Conservation (phyloP, 2,329 filamentous ascomycete species). For the Alternaria ethzedia region DNA sequence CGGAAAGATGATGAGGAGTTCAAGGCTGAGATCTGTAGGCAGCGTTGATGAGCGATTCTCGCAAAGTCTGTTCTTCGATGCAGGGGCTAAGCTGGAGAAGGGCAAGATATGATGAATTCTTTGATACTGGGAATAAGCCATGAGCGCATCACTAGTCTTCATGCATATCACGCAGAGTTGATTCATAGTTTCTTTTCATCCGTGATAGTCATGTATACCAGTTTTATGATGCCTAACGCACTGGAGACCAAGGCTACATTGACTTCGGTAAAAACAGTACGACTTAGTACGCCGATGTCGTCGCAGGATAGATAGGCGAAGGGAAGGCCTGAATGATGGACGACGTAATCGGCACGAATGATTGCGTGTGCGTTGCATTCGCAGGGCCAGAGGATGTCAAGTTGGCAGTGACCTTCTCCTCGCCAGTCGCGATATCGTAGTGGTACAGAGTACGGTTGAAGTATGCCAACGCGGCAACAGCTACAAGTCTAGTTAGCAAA, state of each 20-base stretch:
- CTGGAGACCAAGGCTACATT: not conserved
- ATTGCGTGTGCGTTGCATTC: constrained; percentile 50
- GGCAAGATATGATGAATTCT: not conserved
- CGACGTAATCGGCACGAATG: constrained; percentile 43
- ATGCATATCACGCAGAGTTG: not conserved
- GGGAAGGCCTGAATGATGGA: constrained; percentile 13
- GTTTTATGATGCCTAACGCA: not conserved
- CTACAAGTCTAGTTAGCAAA: not conserved
- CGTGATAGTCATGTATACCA: not conserved
- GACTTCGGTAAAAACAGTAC: not conserved
- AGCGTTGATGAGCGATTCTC: not conserved
- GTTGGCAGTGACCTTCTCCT: constrained; percentile 41
- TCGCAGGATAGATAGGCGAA: constrained; percentile 21
- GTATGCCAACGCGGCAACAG: constrained; percentile 42
- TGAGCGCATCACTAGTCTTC: not conserved
- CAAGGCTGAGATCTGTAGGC: not conserved
- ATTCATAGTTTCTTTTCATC: not conserved
- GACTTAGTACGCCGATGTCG: constrained; percentile 11
- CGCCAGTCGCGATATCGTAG: constrained; percentile 46
- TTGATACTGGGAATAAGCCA: not conserved
- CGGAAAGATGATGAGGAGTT: not conserved
- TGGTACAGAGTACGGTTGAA: constrained; percentile 49
- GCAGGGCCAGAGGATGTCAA: constrained; percentile 40
- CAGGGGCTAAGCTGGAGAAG: not conserved
- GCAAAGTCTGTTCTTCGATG: not conserved